Conservation (phyloP, 768 basidiomycete genomes). For the Podaxis rugospora region DNA sequence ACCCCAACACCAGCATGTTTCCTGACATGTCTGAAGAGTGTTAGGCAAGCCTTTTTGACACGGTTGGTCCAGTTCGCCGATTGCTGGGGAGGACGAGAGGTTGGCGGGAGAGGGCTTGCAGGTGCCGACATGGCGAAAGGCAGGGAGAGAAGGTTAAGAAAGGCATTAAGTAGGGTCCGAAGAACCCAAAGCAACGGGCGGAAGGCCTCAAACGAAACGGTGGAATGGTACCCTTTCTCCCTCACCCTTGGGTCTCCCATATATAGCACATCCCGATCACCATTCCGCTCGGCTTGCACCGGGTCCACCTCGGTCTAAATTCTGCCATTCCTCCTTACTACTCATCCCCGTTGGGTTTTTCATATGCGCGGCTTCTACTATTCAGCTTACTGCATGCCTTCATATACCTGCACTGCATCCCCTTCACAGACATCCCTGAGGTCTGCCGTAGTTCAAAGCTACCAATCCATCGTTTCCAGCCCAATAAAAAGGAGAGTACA, state of each 20-base stretch:
- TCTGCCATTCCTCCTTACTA: neutral
- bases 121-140: slow-evolving; percentile 24
- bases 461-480: slow-evolving; percentile 5
- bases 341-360: neutral
- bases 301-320: slow-evolving; percentile 12
- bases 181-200: slow-evolving; percentile 37
- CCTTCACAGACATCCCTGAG: no score
- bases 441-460: neutral
- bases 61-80: slow-evolving; percentile 14
- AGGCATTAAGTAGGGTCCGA: slow-evolving; percentile 24
- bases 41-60: slow-evolving; percentile 26
- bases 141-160: slow-evolving; percentile 13
- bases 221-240: slow-evolving; percentile 30
- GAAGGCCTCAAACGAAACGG: slow-evolving; percentile 31
- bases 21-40: slow-evolving; percentile 45
- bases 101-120: slow-evolving; percentile 10
- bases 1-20: slow-evolving; percentile 81
- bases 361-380: neutral
- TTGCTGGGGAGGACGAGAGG: slow-evolving; percentile 5
- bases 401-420: neutral
- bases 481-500: neutral
- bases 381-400: neutral
- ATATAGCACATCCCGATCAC: slow-evolving; percentile 15
- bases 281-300: slow-evolving; percentile 16
- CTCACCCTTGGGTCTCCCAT: slow-evolving; percentile 16